Evolutionary conservation across 208 protist genomes (phyloP).

Genomic region (Trypanosoma cruzi): DNA sequence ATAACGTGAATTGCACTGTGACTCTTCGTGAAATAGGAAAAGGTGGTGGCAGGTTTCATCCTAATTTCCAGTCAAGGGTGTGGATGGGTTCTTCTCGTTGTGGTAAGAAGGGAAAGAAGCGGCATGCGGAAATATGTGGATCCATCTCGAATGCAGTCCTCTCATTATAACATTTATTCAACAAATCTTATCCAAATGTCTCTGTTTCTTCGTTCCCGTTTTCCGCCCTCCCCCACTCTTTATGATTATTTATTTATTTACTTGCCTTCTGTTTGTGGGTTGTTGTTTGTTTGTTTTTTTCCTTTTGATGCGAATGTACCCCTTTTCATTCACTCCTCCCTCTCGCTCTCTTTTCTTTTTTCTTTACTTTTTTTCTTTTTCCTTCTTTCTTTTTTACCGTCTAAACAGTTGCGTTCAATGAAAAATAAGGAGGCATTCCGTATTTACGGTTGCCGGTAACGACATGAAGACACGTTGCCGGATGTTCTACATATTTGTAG

Average conservation of each 20-base stretch:
- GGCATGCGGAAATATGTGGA: background rate
- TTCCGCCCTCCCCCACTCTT: background rate
- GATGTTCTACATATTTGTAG: too few relatives aligned
- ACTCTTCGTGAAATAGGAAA: too few relatives aligned
- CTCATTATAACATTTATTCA: too few relatives aligned
- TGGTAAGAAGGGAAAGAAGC: background rate
- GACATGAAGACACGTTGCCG: too few relatives aligned
- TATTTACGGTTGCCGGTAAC: too few relatives aligned
- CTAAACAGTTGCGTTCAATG: too few relatives aligned
- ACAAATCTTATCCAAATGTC: too few relatives aligned
- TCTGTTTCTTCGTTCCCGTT: too few relatives aligned
- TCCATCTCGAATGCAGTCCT: too few relatives aligned
- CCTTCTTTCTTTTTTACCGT: background rate
- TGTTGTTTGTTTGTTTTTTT: conserved; percentile 15
- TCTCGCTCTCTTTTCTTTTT: conserved; percentile 13
- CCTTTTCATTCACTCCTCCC: background rate
- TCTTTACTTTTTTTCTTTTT: conserved; percentile 17
- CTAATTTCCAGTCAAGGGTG: background rate
- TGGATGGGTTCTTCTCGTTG: too few relatives aligned
- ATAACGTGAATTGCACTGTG: too few relatives aligned
- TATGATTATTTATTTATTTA: conserved; percentile 17
- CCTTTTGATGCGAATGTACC: background rate
- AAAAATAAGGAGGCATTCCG: too few relatives aligned
- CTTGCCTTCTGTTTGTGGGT: conserved; percentile 17
- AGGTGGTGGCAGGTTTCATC: background rate